A percentile compares a stretch with the other conserved stretches of the same genome.
Conservation (phyloP, 108 stramenopile genomes). For the Fragilariopsis cylindrus region DNA sequence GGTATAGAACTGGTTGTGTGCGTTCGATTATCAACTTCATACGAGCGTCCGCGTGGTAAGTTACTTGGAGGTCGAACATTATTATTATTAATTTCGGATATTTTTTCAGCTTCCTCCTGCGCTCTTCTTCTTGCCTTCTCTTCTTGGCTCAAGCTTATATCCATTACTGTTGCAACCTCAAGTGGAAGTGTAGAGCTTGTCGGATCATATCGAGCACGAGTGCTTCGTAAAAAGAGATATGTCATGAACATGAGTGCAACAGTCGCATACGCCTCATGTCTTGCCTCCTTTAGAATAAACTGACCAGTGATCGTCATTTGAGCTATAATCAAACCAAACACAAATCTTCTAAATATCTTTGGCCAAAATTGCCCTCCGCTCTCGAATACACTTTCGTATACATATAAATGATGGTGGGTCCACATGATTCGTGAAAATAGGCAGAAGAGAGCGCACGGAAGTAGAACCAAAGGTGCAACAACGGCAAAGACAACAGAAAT, state of each 20-base stretch:
- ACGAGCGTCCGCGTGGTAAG: conserved; percentile 23
- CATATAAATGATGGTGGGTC: conserved; percentile 91
- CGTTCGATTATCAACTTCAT: conserved; percentile 18
- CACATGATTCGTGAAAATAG: conserved; percentile 82
- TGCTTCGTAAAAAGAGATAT: conserved; percentile 77
- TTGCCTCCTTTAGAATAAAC: conserved; percentile 87
- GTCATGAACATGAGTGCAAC: conserved; percentile 89
- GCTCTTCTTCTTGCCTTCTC: conserved; percentile 50
- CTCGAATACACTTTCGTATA: conserved; percentile 92
- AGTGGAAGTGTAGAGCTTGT: conserved; percentile 80
- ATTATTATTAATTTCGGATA: not conserved
- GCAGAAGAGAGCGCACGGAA: conserved; percentile 83
- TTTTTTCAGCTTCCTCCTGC: conserved; percentile 19
- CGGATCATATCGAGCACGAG: conserved; percentile 86
- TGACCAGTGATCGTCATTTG: conserved; percentile 92
- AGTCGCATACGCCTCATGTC: conserved; percentile 86
- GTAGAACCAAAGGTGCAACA: conserved; percentile 84
- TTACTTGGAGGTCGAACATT: conserved; percentile 15
- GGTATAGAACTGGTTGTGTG: conserved; percentile 27
- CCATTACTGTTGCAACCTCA: conserved; percentile 91
- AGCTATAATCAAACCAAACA: conserved; percentile 87
- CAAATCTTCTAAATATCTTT: conserved; percentile 88
- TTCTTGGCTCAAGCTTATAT: conserved; percentile 76
- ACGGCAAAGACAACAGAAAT: conserved; percentile 90
- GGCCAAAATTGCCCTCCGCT: conserved; percentile 94